Evolutionary conservation across 495 filamentous ascomycete genomes (phyloP), one percentile per base, ranked within the genome.

Genomic region (Podospora sp.): DNA sequence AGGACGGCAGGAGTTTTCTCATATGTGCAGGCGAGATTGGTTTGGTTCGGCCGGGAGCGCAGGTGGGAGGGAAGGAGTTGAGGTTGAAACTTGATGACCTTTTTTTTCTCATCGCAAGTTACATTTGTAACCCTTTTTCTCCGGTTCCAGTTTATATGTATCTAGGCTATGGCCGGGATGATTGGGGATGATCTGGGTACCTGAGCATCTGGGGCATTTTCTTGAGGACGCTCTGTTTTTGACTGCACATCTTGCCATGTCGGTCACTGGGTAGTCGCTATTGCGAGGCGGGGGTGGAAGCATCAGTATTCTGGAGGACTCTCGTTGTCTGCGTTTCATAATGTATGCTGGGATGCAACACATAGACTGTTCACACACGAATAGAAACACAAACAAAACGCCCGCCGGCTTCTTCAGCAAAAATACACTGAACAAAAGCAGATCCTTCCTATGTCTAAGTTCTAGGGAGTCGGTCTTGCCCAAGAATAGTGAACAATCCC

Each of bases 281-380:
- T 14, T 12, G 40, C 40, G 40, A 46, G 12, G 40, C 2, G 12
- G 12, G 16, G 9, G 14, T 36, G 2, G 12, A 46, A 14, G 40
- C 2, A 14, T 4, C 16, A 6, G 9, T 46, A 2, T 46, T 46
- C 40, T 46, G 4, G 40, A 18, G 40, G 40, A 18, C 16, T 46
- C 40, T 14, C 16, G 9, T 46, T 4, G 40, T 46, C 40, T 46
- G 62, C 29, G 29, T 56, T 35, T 21, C 40, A 60, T 64, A 46
- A 46, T 46, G 40, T 14, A 46, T 11, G n/a, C 40, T 46, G 40
- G 16, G 25, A 14, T 9, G 62, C n/a, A 55, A 56, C 40, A 29
- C 29, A 8, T 27, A 27, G n/a, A 21, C 20, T 64, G 62, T 64
- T 35, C 33, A 64, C 52, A 55, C 52, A 51, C n/a, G 50, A 56